phyloP scores from a whole-genome alignment of 1,139 yeast species.

The Williopsis jadinii region DNA sequence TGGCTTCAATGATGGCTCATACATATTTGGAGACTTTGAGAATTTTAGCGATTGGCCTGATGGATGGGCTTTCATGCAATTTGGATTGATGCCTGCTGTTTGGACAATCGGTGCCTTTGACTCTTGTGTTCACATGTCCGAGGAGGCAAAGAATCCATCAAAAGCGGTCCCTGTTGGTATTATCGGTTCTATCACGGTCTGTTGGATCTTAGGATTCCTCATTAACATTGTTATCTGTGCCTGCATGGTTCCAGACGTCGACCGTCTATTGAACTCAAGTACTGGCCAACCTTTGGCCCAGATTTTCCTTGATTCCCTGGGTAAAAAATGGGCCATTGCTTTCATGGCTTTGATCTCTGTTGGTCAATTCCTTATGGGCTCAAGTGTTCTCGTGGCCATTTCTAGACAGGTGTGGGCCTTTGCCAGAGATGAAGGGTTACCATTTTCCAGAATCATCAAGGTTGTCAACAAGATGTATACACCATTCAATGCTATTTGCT shows the following conservation, averaged over 20 bases:
- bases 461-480: slow-evolving; percentile 43
- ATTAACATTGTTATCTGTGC: slow-evolving; percentile 47
- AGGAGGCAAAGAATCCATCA: slow-evolving; percentile 61
- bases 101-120: slow-evolving; percentile 69
- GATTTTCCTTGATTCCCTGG: slow-evolving; percentile 53
- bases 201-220: slow-evolving; percentile 52
- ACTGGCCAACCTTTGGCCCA: slow-evolving; percentile 61
- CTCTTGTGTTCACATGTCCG: slow-evolving; percentile 65
- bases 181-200: slow-evolving; percentile 42
- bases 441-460: slow-evolving; percentile 37
- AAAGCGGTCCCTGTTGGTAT: slow-evolving; percentile 61
- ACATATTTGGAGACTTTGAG: slow-evolving; percentile 49
- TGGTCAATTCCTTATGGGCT: slow-evolving; percentile 60
- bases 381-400: slow-evolving; percentile 40
- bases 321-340: slow-evolving; percentile 60
- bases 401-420: slow-evolving; percentile 43
- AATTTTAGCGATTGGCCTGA: slow-evolving; percentile 52
- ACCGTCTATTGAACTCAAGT: slow-evolving; percentile 32
- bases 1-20: slow-evolving; percentile 30
- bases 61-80: slow-evolving; percentile 53
- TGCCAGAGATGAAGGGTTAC: slow-evolving; percentile 41
- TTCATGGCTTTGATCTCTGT: slow-evolving; percentile 48
- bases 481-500: slow-evolving; percentile 49
- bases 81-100: slow-evolving; percentile 32
- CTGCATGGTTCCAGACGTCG: slow-evolving; percentile 47